These are phyloP conservation scores for Globisporangium nodosum DNA, from an alignment of 352 stramenopile species.

Conservation along the genomic window DNA sequence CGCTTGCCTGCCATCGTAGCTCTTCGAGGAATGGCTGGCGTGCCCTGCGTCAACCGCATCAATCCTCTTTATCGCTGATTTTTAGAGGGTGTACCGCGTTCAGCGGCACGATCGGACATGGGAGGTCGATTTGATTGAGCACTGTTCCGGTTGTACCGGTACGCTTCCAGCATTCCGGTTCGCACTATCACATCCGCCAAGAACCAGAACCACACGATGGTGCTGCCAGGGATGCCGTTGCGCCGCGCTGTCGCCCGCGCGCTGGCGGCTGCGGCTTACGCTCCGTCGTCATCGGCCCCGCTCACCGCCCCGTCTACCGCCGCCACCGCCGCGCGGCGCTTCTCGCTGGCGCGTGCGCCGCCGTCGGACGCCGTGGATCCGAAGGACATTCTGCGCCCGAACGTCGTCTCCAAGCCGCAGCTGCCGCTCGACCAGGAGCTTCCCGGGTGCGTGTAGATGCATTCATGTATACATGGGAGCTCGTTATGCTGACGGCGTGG, in stretches of 20 bases:
- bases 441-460: constrained; percentile 21
- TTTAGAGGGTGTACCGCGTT: not conserved
- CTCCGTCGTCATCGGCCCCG: not conserved
- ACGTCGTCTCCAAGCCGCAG: constrained; percentile 39
- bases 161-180: not conserved
- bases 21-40: not conserved
- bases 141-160: not conserved
- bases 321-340: constrained; percentile 22
- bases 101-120: not conserved
- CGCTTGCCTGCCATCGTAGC: constrained; percentile 38
- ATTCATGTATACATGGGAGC: not conserved
- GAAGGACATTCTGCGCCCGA: constrained; percentile 53
- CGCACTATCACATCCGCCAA: no score
- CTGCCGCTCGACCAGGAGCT: constrained; percentile 58
- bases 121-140: not conserved
- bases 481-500: not conserved
- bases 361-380: constrained; percentile 19
- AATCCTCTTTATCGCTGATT: not conserved
- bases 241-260: constrained; percentile 18
- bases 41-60: not conserved
- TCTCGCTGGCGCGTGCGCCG: constrained; percentile 33
- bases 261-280: constrained; percentile 5
- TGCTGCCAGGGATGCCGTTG: constrained; percentile 28
- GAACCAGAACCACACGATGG: constrained; percentile 9
- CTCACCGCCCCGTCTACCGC: not conserved